phyloP scores from a whole-genome alignment of 2,329 filamentous ascomycete genomes.

The Hymenoscyphus repandus region DNA sequence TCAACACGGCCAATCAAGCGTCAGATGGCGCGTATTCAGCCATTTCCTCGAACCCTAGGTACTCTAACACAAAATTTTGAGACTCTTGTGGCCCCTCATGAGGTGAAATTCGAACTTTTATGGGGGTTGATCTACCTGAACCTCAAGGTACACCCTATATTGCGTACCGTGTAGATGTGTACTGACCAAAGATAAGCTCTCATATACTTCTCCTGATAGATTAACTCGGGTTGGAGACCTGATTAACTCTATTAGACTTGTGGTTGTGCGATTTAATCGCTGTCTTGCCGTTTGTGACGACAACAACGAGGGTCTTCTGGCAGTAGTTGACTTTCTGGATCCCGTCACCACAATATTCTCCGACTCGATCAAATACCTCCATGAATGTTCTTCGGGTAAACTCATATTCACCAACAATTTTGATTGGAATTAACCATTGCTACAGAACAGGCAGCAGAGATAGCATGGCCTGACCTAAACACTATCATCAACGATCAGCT shows the following conservation, averaged over 20 bases:
- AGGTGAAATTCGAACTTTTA: slow-evolving; percentile 9
- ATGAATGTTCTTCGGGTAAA: slow-evolving; percentile 9
- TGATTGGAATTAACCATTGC: slow-evolving; percentile 10
- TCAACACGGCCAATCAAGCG: not conserved
- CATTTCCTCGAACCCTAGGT: slow-evolving; percentile 12
- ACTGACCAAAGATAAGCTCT: no score
- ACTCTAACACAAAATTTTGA: slow-evolving; percentile 8
- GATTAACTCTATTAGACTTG: slow-evolving; percentile 10
- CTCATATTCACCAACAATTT: slow-evolving; percentile 7
- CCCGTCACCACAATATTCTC: not conserved
- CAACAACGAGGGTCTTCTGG: slow-evolving; percentile 12
- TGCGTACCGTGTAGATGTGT: no score
- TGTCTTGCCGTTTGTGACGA: slow-evolving; percentile 17
- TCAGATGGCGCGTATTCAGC: slow-evolving; percentile 8
- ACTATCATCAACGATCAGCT: slow-evolving; percentile 10
- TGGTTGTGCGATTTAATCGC: slow-evolving; percentile 15
- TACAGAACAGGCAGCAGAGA: slow-evolving; percentile 10
- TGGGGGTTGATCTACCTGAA: slow-evolving; percentile 19
- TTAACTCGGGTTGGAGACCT: slow-evolving; percentile 7
- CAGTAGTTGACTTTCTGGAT: slow-evolving; percentile 14
- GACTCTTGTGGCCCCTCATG: slow-evolving; percentile 3
- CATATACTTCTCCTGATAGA: slow-evolving; percentile 10
- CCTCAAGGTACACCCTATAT: slow-evolving; percentile 10
- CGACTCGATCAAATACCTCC: not conserved
- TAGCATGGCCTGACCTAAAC: slow-evolving; percentile 6